Evolutionary conservation across 2,329 filamentous ascomycete species (phyloP).

Genomic region (Aspergillus neoniger): DNA sequence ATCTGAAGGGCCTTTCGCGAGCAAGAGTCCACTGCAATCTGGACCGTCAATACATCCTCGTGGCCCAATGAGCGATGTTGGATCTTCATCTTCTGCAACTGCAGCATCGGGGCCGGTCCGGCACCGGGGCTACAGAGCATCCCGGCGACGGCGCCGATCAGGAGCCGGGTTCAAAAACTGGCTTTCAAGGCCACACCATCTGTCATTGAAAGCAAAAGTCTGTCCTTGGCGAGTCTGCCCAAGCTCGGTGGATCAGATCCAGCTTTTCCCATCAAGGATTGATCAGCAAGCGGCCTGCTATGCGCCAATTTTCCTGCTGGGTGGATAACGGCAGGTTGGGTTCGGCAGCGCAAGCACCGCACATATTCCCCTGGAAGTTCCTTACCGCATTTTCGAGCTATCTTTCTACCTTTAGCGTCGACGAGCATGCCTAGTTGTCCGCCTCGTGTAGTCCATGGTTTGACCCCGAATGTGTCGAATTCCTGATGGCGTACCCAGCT

Average conservation of each 20-base stretch:
- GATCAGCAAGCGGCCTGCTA: neutral
- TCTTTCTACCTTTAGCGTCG: neutral
- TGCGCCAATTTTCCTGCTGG: neutral
- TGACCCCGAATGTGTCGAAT: neutral
- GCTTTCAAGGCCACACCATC: neutral
- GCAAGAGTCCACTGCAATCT: neutral
- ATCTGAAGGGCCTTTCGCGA: neutral
- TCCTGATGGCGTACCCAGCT: neutral
- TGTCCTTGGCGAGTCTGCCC: neutral
- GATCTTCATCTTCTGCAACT: neutral
- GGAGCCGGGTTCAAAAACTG: neutral
- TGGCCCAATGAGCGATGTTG: slow-evolving; percentile 2
- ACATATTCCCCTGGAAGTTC: neutral
- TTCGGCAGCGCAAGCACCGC: neutral
- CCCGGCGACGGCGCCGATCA: slow-evolving; percentile 3
- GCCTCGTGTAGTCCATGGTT: neutral
- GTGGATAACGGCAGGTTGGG: neutral
- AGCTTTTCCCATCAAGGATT: neutral
- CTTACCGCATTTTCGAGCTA: neutral
- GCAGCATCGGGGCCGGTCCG: slow-evolving; percentile 6
- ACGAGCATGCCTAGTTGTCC: neutral
- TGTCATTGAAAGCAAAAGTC: no score
- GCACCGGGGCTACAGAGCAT: neutral
- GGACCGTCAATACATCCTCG: neutral
- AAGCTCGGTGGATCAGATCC: neutral